Base-by-base conservation (phyloP, 2,329 filamentous ascomycete genomes). In the Podosphaera xanthii region DNA sequence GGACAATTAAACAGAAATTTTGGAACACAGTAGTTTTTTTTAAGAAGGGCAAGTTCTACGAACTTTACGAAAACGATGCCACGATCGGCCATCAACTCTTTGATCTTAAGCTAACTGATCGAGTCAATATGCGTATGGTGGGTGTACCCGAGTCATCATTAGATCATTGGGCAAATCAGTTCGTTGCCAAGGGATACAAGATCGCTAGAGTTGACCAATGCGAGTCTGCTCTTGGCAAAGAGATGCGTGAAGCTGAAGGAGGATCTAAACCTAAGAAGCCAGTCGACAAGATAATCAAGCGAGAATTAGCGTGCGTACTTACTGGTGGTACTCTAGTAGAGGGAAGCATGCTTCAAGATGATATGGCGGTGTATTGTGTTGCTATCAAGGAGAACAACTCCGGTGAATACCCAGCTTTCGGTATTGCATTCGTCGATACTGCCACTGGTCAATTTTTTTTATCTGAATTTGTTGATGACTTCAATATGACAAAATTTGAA, bases 41-140 rank as follows among this genome's bases (percentile, higher is more conserved):
- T 82, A 98, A 97, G 72, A 98, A 98, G 75, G 92, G 92, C 67
- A 98, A 98, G 67, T 98, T 98, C 71, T 98, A 96, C 69, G 92
- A 98, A 70, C 77, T 98, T 0, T 98, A 97, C 68, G 92, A 98
- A 70, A 95, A 96, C 61, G 92, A 98, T 71, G 92, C 92, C 4
- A 95, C 91, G 0, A 84, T 97, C 59, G 92, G 92, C 3, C 90
- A 98, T 69, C 92, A 97, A 70, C 76, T 96, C 14, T 98, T 98
- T 66, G 92, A 98, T 70, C 78, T 98, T 60, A 98, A 98, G 73
- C 83, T 98, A 69, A 98, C 92, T 0, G 92, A 98, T 67, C 81
- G 92, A 59, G 92, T 98, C 70, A 98, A 98, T 70, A 98, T 98
- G 92, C 86, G 91, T 64, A 98, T 98, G 92, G 92, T 97, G 1